Base-by-base conservation (phyloP, 331 rosid species). In the Ulmus americana region DNA sequence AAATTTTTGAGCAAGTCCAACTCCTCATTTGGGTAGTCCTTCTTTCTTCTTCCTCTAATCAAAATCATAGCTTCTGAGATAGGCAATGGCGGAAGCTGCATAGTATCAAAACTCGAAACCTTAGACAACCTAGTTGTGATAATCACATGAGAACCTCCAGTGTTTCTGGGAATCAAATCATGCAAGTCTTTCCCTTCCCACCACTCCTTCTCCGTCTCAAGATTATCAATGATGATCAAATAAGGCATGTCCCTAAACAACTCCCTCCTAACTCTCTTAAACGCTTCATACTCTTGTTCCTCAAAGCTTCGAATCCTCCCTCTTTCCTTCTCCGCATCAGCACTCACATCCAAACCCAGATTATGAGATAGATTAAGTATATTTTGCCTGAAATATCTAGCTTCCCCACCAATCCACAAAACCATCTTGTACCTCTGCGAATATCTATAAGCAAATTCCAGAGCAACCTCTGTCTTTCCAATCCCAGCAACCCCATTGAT, bases 211-310 rank as follows among this genome's bases (percentile, higher is more conserved):
- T 84, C 90, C 11, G 79, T 81, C 81, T 88, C 95, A 55, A 91
- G 95, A 84, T 86, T 86, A 65, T 91, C 96, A 69, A 91, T 84
- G 80, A 91, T 74, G 45, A 91, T 43, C 75, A 91, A 83, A 70
- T 86, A 83, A 53, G 97, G 96, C 71, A 82, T 81, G 63, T 91
- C 95, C 47, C 97, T 63, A 46, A 86, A 88, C 39, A 91, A 59
- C 71, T 88, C 96, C 80, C 85, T 82, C 84, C 83, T 88, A 68
- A 91, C 85, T 63, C 90, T 81, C 83, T 83, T 88, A 82, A 91
- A 86, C 8, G 95, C 96, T 70, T 88, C 97, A 1, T 68, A 60
- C 72, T 91, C 97, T 68, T 91, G 97, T 77, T 88, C 97, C 70
- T 91, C 97, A 7, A 91, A 91, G 87, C 86, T 83, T 2, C 95